phyloP scores from a whole-genome alignment of 257 asterid species.

The Paraleonurus japonicus region DNA sequence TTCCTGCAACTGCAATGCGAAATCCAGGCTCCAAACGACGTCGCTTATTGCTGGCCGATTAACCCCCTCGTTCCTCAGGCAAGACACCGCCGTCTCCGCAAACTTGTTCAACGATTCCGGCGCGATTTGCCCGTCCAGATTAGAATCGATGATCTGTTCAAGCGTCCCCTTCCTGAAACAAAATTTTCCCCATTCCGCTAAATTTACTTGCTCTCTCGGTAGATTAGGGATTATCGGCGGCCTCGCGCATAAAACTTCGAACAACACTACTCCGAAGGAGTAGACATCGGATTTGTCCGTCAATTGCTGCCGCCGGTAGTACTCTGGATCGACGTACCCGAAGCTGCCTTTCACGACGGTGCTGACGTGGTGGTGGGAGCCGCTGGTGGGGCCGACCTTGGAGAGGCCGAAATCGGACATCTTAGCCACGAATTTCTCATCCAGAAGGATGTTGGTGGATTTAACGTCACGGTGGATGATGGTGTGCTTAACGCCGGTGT shows the following conservation, averaged over 20 bases:
- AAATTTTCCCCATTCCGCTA: slow-evolving; percentile 44
- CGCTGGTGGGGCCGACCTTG: slow-evolving; percentile 28
- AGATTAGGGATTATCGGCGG: slow-evolving; percentile 35
- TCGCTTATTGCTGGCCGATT: slow-evolving; percentile 58
- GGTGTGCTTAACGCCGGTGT: slow-evolving; percentile 41
- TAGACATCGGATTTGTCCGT: slow-evolving; percentile 46
- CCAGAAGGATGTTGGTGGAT: slow-evolving; percentile 44
- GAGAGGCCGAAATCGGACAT: slow-evolving; percentile 48
- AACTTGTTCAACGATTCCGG: slow-evolving; percentile 36
- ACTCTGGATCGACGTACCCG: slow-evolving; percentile 46
- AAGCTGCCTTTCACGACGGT: slow-evolving; percentile 49
- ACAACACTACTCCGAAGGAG: slow-evolving; percentile 42
- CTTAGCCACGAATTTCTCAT: slow-evolving; percentile 42
- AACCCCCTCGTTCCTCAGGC: slow-evolving; percentile 42
- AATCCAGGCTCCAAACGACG: slow-evolving; percentile 61
- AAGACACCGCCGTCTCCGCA: slow-evolving; percentile 39
- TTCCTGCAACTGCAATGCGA: slow-evolving; percentile 52
- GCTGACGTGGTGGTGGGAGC: slow-evolving; percentile 38
- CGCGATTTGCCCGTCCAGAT: slow-evolving; percentile 37
- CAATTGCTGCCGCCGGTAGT: slow-evolving; percentile 38
- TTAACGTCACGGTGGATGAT: slow-evolving; percentile 53
- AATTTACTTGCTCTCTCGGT: slow-evolving; percentile 43
- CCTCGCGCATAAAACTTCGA: slow-evolving; percentile 39
- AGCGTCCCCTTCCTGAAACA: slow-evolving; percentile 30
- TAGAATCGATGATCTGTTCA: slow-evolving; percentile 37